These are phyloP conservation scores for Fusarium citri DNA, from an alignment of 2,329 filamentous ascomycete species.

Conservation along the genomic window DNA sequence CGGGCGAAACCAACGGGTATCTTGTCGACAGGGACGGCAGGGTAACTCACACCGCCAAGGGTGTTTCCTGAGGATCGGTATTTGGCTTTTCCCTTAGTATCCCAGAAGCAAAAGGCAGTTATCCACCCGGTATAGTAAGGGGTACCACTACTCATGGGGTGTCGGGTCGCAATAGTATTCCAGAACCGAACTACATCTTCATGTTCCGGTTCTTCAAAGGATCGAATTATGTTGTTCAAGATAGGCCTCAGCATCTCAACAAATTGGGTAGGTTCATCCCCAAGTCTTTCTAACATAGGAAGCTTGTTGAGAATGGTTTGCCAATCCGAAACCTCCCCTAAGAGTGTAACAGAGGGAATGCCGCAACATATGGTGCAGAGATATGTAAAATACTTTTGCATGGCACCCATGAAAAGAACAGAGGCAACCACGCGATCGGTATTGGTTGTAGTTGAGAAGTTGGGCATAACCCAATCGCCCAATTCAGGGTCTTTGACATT, in stretches of 20 bases:
- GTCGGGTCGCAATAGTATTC: conserved; percentile 37
- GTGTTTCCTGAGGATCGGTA: fast-evolving
- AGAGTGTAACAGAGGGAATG: conserved; percentile 63
- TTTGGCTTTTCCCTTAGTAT: background rate
- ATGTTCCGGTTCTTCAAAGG: conserved; percentile 49
- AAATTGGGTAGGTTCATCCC: conserved; percentile 52
- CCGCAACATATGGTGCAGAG: conserved; percentile 55
- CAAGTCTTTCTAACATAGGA: conserved; percentile 54
- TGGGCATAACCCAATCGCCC: conserved; percentile 55
- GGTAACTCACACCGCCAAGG: conserved; percentile 9
- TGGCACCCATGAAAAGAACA: conserved; percentile 63
- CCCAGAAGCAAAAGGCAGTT: conserved; percentile 35
- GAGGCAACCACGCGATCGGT: conserved; percentile 57
- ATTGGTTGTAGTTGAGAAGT: conserved; percentile 62
- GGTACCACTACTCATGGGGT: background rate
- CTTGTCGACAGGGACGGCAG: background rate
- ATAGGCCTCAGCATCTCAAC: conserved; percentile 52
- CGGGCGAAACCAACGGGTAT: conserved; percentile 19
- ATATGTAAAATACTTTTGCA: conserved; percentile 61
- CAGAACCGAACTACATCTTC: conserved; percentile 53
- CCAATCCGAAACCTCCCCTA: conserved; percentile 62
- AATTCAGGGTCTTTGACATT: conserved; percentile 1
- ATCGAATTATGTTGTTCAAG: conserved; percentile 52
- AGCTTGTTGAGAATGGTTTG: conserved; percentile 45
- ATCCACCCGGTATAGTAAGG: conserved; percentile 29